phyloP scores from a whole-genome alignment of 1,284 basidiomycete genomes.

The Rhodotorula sp. region DNA sequence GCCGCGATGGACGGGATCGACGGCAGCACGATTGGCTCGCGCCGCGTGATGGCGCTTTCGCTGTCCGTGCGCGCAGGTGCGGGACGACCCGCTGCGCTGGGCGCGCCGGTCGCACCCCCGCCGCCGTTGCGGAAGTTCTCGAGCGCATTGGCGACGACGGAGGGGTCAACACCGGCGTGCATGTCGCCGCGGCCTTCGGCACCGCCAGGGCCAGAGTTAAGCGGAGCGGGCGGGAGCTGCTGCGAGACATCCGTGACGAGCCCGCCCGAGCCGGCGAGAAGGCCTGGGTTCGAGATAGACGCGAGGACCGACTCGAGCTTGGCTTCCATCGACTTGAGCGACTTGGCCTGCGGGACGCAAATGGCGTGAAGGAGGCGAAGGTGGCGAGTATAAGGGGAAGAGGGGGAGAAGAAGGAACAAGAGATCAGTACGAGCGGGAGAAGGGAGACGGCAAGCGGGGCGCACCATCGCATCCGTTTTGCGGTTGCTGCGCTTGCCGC shows the following conservation, averaged over 20 bases:
- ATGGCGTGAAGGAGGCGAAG: neutral
- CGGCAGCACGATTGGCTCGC: slow-evolving; percentile 28
- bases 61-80: neutral
- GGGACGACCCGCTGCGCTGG: neutral
- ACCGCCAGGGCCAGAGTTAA: slow-evolving; percentile 29
- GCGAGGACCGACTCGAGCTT: slow-evolving; percentile 76
- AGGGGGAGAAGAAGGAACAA: too few relatives aligned
- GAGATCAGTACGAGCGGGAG: neutral
- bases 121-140: slow-evolving; percentile 21
- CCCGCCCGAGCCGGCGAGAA: slow-evolving; percentile 36
- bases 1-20: slow-evolving; percentile 17
- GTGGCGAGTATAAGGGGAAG: neutral
- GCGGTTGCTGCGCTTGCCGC: slow-evolving; percentile 74
- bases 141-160: slow-evolving; percentile 27
- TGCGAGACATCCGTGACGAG: slow-evolving; percentile 28
- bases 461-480: slow-evolving; percentile 65
- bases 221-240: slow-evolving; percentile 12
- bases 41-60: slow-evolving; percentile 24
- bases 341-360: slow-evolving; percentile 59
- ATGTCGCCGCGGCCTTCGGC: slow-evolving; percentile 30
- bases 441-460: neutral
- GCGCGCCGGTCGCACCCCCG: neutral
- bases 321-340: slow-evolving; percentile 88
- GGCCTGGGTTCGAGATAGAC: slow-evolving; percentile 37
- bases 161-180: slow-evolving; percentile 27